Evolutionary conservation across 129 eudicot species (phyloP).

Genomic region (sunflower (Helianthus annuus)): HanXRQr2.0-SUNRISE NC_035449.2:20023701-20024200

Average conservation of each 20-base stretch:
- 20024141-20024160: constrained; percentile 15
- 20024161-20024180: constrained; percentile 58
- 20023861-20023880: constrained; percentile 38
- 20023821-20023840: constrained; percentile 88
- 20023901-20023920: constrained; percentile 30
- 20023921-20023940: constrained; percentile 36
- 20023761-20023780: constrained; percentile 81
- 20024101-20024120: constrained; percentile 68
- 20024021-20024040: constrained; percentile 16
- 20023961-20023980: constrained; percentile 53
- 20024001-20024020: constrained; percentile 32
- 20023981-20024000: constrained; percentile 58
- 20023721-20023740: constrained; percentile 36
- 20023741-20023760: constrained; percentile 28
- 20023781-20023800: constrained; percentile 80
- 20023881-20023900: constrained; percentile 48
- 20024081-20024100: constrained; percentile 44
- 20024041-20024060: constrained; percentile 37
- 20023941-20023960: constrained; percentile 53
- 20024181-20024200: constrained; percentile 91
- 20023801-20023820: constrained; percentile 96
- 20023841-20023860: constrained; percentile 63
- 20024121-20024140: constrained; percentile 53
- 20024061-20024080: constrained; percentile 41
- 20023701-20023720: constrained; percentile 11